A percentile compares a stretch with the other conserved stretches of the same genome.
Conservation (phyloP, 1,139 yeast genomes). For the Wickerhamomyces sp. region DNA sequence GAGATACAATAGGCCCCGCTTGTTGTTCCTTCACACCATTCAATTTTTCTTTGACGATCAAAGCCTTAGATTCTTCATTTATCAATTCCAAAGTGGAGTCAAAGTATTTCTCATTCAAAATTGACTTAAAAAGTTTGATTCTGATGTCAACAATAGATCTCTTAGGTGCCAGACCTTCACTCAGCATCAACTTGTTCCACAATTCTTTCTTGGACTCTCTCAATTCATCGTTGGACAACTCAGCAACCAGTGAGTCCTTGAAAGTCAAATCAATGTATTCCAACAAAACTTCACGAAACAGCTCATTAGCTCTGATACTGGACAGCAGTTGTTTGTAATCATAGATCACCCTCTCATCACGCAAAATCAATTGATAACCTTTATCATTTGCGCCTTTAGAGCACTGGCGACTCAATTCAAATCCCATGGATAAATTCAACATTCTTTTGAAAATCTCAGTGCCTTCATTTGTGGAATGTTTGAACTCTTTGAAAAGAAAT, state of each 20-base stretch:
- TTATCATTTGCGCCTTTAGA: slow-evolving; percentile 19
- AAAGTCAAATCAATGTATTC: slow-evolving; percentile 24
- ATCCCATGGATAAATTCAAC: slow-evolving; percentile 17
- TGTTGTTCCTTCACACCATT: background rate
- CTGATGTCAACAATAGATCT: slow-evolving; percentile 22
- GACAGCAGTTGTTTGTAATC: slow-evolving; percentile 23
- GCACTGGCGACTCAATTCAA: slow-evolving; percentile 18
- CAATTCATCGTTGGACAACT: slow-evolving; percentile 17
- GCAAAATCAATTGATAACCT: slow-evolving; percentile 17
- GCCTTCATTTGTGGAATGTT: slow-evolving; percentile 5
- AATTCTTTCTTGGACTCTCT: slow-evolving; percentile 22
- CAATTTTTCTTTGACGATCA: slow-evolving; percentile 4
- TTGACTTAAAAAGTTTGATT: slow-evolving; percentile 20
- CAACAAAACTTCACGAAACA: slow-evolving; percentile 26
- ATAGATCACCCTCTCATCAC: slow-evolving; percentile 17
- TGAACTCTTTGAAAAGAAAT: slow-evolving; percentile 21
- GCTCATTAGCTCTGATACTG: slow-evolving; percentile 23
- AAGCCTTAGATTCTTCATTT: slow-evolving; percentile 14
- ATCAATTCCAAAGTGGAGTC: slow-evolving; percentile 16
- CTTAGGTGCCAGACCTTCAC: slow-evolving; percentile 23
- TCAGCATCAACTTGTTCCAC: slow-evolving; percentile 22
- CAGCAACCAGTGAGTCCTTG: slow-evolving; percentile 16
- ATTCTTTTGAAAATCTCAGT: slow-evolving; percentile 20
- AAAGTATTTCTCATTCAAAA: slow-evolving; percentile 21
- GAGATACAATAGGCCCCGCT: background rate